phyloP scores from a whole-genome alignment of 2,329 filamentous ascomycete genomes.

The Knoxdaviesia proteae region DNA sequence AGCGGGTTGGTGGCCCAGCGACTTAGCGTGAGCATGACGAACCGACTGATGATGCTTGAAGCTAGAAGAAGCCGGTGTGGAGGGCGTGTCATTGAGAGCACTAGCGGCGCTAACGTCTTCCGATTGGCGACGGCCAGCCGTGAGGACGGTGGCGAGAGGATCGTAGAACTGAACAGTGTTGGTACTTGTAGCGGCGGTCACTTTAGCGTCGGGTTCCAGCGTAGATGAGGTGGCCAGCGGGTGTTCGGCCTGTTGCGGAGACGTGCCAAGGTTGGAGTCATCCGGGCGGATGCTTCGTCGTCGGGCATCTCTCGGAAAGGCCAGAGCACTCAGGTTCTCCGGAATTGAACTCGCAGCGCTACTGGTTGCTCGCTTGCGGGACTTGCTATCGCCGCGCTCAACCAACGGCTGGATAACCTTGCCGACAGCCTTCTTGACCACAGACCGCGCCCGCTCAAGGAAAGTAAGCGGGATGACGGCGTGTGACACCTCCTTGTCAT shows the following conservation, averaged over 20 bases:
- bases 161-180: conserved; percentile 10
- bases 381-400: conserved; percentile 33
- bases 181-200: conserved; percentile 6
- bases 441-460: conserved; percentile 65
- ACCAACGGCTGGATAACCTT: conserved; percentile 41
- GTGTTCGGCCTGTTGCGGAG: background rate
- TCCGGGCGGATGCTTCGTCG: conserved; percentile 32
- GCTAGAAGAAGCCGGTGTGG: too few species aligned
- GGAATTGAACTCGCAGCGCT: conserved; percentile 43
- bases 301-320: conserved; percentile 22
- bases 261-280: conserved; percentile 5
- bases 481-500: conserved; percentile 70
- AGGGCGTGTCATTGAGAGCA: too few species aligned
- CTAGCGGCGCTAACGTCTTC: too few species aligned
- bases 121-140: conserved; percentile 1
- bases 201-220: conserved; percentile 7
- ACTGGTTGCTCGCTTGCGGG: conserved; percentile 35
- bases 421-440: conserved; percentile 45
- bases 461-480: conserved; percentile 82
- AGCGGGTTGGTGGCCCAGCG: too few species aligned
- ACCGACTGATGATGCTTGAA: too few species aligned
- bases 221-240: conserved; percentile 8
- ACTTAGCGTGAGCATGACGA: too few species aligned
- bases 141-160: conserved; percentile 18
- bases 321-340: conserved; percentile 20